These are phyloP conservation scores for Lachnellula suecica DNA, from an alignment of 2,329 filamentous ascomycete species.

Conservation along the genomic window DNA sequence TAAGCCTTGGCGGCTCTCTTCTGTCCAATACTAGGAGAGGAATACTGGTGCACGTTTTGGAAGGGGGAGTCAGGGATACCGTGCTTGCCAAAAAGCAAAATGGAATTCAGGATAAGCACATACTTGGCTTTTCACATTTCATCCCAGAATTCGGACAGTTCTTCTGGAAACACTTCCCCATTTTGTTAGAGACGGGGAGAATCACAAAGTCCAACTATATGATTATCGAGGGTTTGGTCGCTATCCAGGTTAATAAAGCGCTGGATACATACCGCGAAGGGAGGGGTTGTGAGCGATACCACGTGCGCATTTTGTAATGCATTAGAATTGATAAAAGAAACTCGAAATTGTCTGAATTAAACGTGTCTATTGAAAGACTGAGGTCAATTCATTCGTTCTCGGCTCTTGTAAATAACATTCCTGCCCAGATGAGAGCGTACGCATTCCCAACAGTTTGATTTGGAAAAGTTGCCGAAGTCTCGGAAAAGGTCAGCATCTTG, in stretches of 20 bases:
- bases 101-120: neutral
- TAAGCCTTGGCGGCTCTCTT: neutral
- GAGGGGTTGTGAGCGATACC: neutral
- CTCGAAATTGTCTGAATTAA: neutral
- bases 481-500: neutral
- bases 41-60: neutral
- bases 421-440: slow-evolving; percentile 2
- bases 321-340: neutral
- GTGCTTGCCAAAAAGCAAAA: neutral
- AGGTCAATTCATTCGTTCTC: neutral
- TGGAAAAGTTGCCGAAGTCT: neutral
- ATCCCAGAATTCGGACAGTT: neutral
- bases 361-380: neutral
- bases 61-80: neutral
- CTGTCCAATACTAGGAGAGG: neutral
- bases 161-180: neutral
- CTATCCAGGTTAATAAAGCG: neutral
- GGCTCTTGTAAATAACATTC: neutral
- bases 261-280: neutral
- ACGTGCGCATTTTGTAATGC: neutral
- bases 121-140: neutral
- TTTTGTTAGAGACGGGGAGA: neutral
- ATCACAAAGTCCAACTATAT: neutral
- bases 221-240: neutral
- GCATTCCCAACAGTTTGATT: neutral